phyloP scores from a whole-genome alignment of 371 early-diverging fungal species.

The Funneliformis caledonium region DNA sequence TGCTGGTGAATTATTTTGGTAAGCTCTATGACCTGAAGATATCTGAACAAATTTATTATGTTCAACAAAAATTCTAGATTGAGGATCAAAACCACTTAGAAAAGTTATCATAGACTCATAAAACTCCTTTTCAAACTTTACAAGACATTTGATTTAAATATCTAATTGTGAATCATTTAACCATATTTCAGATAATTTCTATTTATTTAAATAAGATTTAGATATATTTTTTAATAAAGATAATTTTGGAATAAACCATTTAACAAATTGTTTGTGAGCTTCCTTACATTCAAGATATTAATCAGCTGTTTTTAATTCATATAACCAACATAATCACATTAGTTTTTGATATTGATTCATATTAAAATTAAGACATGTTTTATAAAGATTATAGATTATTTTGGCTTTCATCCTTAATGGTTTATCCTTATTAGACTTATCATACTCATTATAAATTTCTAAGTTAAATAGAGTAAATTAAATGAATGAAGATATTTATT shows the following conservation, averaged over 20 bases:
- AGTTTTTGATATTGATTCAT: too few species aligned
- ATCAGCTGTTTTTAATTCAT: neutral
- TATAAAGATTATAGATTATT: neutral
- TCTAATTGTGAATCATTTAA: neutral
- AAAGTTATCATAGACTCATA: too few species aligned
- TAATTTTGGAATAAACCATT: too few species aligned
- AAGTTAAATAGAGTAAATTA: neutral
- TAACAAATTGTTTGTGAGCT: neutral
- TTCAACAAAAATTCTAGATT: too few species aligned
- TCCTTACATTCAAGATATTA: neutral
- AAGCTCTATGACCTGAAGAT: too few species aligned
- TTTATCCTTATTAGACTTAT: neutral
- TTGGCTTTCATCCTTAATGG: neutral
- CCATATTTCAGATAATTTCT: neutral
- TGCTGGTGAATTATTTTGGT: neutral
- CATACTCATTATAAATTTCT: neutral
- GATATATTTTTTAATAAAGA: neutral
- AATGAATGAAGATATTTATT: neutral
- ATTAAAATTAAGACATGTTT: neutral
- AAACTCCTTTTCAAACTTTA: neutral
- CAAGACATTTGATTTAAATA: neutral
- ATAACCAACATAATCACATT: neutral
- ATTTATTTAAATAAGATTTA: constrained; percentile 8
- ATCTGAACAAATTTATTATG: too few species aligned
- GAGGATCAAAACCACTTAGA: too few species aligned